phyloP scores from a whole-genome alignment of 1,139 yeast species.

The Arxiozyma telluris region DNA sequence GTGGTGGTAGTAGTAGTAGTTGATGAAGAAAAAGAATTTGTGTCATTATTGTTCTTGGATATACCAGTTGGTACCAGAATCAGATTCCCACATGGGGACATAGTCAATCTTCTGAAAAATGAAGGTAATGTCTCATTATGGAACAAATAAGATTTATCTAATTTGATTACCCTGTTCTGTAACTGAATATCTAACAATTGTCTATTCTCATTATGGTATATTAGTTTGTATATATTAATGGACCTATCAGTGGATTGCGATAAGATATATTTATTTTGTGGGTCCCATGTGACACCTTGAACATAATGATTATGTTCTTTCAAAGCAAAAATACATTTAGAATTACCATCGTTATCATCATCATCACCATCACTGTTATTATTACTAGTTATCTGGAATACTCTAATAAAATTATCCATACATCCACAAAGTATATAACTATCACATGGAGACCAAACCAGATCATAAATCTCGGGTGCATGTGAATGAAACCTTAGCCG shows the following conservation, averaged over 20 bases:
- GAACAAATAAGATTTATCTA: slow-evolving; percentile 41
- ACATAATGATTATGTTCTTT: slow-evolving; percentile 80
- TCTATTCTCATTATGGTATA: slow-evolving; percentile 9
- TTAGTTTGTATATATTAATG: slow-evolving; percentile 49
- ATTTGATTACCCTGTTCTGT: slow-evolving; percentile 22
- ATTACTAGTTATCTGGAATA: slow-evolving; percentile 34
- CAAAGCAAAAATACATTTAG: slow-evolving; percentile 47
- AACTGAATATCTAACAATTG: slow-evolving; percentile 18
- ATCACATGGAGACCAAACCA: slow-evolving; percentile 86
- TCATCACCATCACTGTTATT: slow-evolving; percentile 42
- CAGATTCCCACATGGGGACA: slow-evolving; percentile 84
- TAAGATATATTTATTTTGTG: slow-evolving; percentile 61
- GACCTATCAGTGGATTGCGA: slow-evolving; percentile 89
- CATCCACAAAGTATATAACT: slow-evolving; percentile 74
- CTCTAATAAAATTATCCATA: slow-evolving; percentile 76
- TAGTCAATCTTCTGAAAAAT: slow-evolving; percentile 74
- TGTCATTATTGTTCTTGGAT: slow-evolving; percentile 30
- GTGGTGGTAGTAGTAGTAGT: background rate
- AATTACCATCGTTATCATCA: background rate
- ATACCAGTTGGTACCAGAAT: slow-evolving; percentile 80
- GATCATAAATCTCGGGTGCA: slow-evolving; percentile 69
- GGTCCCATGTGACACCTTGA: slow-evolving; percentile 97
- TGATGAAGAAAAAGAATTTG: background rate
- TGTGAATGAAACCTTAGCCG: slow-evolving; percentile 17
- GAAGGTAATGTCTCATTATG: slow-evolving; percentile 84